Evolutionary conservation across 2,329 filamentous ascomycete species (phyloP).

Genomic region (Xylaria multiplex): DNA sequence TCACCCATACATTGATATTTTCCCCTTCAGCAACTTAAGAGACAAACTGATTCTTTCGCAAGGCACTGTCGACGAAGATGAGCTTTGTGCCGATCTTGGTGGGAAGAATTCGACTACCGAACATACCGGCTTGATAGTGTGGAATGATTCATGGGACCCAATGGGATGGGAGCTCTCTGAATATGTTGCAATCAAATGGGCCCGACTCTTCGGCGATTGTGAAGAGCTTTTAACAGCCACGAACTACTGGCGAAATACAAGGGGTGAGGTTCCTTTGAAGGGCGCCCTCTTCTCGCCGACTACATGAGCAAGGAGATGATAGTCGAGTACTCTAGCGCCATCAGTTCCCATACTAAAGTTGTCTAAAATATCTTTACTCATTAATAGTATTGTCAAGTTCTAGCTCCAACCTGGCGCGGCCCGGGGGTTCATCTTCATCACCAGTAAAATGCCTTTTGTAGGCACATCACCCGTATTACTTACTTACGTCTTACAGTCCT

Average conservation of each 20-base stretch:
- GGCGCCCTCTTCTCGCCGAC: no score
- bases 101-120: constrained; percentile 12
- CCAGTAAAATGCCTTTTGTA: no score
- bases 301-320: no score
- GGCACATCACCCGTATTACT: no score
- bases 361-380: no score
- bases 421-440: no score
- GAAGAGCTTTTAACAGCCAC: not conserved
- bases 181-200: constrained; percentile 21
- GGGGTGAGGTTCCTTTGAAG: constrained; percentile 10
- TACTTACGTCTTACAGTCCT: not conserved
- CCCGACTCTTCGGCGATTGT: not conserved
- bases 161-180: constrained; percentile 24
- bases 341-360: no score
- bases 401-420: no score
- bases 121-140: constrained; percentile 16
- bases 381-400: no score
- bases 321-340: no score
- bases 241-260: constrained; percentile 3
- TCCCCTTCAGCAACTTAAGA: constrained; percentile 4
- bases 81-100: constrained; percentile 16
- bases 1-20: constrained; percentile 13
- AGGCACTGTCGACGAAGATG: constrained; percentile 12
- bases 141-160: constrained; percentile 21
- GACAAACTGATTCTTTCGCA: not conserved